Percentiles rank a stretch among this genome's conserved stretches.
These are phyloP conservation scores for Nicotiana sylvestris DNA, from an alignment of 257 asterid genomes.

Conservation along the genomic window DNA sequence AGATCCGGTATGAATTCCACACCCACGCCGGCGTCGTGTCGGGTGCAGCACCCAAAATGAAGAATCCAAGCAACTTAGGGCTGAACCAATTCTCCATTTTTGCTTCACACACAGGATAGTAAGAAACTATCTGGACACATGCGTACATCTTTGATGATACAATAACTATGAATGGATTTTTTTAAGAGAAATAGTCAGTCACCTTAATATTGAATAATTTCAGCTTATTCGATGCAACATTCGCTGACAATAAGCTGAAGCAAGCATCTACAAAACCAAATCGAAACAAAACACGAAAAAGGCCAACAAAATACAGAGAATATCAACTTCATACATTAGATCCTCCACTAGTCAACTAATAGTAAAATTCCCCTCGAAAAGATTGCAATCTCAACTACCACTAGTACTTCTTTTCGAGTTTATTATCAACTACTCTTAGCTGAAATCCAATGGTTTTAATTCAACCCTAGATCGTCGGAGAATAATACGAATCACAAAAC, in stretches of 20 bases:
- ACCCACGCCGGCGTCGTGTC: too few relatives aligned
- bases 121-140: neutral
- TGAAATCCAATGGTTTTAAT: neutral
- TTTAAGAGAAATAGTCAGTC: neutral
- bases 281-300: neutral
- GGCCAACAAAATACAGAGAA: neutral
- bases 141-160: neutral
- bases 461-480: neutral
- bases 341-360: neutral
- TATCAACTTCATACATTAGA: neutral
- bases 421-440: slow-evolving; percentile 1
- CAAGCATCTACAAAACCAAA: neutral
- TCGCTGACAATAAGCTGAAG: neutral
- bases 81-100: neutral
- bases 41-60: too few relatives aligned
- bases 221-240: neutral
- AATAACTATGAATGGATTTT: neutral
- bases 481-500: neutral
- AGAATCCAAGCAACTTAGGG: too few relatives aligned
- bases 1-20: too few relatives aligned
- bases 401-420: neutral
- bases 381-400: neutral
- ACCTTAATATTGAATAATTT: neutral
- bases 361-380: neutral
- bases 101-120: neutral